phyloP scores from a whole-genome alignment of 2,329 filamentous ascomycete genomes.

The Pseudogymnoascus sp. region DNA sequence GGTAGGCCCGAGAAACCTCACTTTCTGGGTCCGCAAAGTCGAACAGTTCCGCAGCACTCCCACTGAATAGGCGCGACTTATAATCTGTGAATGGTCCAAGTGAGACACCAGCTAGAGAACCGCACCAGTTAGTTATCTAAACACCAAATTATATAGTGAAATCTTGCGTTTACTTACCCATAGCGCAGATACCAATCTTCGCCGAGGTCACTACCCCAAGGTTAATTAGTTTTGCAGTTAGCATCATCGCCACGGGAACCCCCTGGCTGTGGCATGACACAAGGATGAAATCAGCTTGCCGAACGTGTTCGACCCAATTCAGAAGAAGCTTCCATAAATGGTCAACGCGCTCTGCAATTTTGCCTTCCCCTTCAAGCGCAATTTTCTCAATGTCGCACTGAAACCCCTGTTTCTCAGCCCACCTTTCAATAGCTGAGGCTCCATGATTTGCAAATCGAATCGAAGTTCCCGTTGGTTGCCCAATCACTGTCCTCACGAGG shows the following conservation, averaged over 20 bases:
- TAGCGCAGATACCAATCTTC: constrained; percentile 77
- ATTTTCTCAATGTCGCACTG: constrained; percentile 87
- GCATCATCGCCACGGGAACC: constrained; percentile 86
- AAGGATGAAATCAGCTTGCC: constrained; percentile 79
- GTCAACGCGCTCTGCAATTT: constrained; percentile 81
- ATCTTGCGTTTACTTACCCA: constrained; percentile 38
- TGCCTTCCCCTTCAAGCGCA: constrained; percentile 88
- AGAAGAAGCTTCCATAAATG: constrained; percentile 90
- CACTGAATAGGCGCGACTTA: constrained; percentile 81
- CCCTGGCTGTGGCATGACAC: constrained; percentile 95
- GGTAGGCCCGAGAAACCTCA: constrained; percentile 73
- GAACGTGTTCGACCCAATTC: constrained; percentile 90
- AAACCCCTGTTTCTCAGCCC: constrained; percentile 64
- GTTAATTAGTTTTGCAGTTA: constrained; percentile 86
- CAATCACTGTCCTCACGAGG: constrained; percentile 81
- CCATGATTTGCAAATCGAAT: constrained; percentile 86
- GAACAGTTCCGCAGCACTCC: constrained; percentile 88
- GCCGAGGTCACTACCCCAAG: constrained; percentile 73
- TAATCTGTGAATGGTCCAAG: constrained; percentile 90
- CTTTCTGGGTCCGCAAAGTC: constrained; percentile 82
- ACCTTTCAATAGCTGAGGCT: constrained; percentile 74
- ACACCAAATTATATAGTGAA: not conserved
- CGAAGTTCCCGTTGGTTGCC: constrained; percentile 91
- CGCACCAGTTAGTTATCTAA: constrained; percentile 15
- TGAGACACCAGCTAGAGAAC: constrained; percentile 72